phyloP scores from a whole-genome alignment of 345 rosid genomes.

The Eucalyptus erythrocorys region DNA sequence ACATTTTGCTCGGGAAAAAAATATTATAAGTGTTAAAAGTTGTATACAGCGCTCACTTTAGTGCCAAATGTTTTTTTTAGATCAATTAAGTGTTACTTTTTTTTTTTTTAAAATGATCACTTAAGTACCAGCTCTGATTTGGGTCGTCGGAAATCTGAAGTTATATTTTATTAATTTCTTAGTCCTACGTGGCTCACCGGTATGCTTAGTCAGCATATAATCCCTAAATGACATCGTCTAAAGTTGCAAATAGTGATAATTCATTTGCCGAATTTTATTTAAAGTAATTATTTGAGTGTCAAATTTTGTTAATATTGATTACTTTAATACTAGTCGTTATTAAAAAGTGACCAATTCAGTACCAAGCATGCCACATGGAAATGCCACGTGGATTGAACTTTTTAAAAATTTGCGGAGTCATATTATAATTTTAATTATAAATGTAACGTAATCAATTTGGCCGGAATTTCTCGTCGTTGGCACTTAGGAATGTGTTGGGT shows the following conservation, averaged over 20 bases:
- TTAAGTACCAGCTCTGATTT: accelerated
- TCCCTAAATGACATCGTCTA: too few species aligned
- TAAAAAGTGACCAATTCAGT: too few species aligned
- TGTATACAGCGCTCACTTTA: accelerated
- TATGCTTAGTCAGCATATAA: too few species aligned
- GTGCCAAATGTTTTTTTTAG: accelerated
- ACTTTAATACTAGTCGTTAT: accelerated
- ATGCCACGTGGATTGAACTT: accelerated
- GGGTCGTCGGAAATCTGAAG: accelerated
- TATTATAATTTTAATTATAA: too few species aligned
- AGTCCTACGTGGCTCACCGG: accelerated
- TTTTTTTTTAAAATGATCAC: too few species aligned
- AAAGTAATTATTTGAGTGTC: too few species aligned
- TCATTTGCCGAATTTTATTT: too few species aligned
- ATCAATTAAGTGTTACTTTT: accelerated
- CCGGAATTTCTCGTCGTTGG: accelerated
- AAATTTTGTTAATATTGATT: too few species aligned
- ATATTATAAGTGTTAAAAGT: accelerated
- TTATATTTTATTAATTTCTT: too few species aligned
- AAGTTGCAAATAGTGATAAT: too few species aligned
- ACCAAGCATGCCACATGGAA: too few species aligned
- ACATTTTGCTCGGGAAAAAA: accelerated
- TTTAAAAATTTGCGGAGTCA: accelerated
- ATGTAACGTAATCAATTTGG: accelerated
- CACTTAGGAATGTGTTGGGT: accelerated